Evolutionary conservation across 208 protist genomes (phyloP).

Genomic region (Leishmania amazonensis): DNA sequence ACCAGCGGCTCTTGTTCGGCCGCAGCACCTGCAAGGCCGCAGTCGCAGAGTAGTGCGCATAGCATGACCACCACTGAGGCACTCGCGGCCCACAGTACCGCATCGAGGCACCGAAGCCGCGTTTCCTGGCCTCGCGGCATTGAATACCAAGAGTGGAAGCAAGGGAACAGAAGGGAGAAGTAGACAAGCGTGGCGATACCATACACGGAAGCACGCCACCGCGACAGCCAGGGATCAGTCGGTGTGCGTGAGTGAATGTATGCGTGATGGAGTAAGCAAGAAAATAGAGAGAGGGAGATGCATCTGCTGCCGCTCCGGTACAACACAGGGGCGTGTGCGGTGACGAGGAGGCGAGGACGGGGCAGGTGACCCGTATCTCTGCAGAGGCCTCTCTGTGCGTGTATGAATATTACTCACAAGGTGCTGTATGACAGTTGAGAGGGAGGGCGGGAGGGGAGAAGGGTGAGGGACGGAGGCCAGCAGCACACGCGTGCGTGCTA

Average conservation of each 20-base stretch:
- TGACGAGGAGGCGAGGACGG: background rate
- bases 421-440: background rate
- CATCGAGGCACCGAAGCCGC: background rate
- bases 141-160: background rate
- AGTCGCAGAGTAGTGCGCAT: constrained; percentile 5
- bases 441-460: background rate
- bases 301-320: background rate
- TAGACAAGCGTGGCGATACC: background rate
- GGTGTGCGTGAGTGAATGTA: background rate
- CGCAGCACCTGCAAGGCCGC: constrained; percentile 3
- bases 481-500: background rate
- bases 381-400: background rate
- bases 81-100: background rate
- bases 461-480: background rate
- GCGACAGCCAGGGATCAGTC: background rate
- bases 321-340: background rate
- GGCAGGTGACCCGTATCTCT: background rate
- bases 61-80: background rate
- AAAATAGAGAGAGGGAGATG: background rate
- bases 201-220: background rate
- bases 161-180: background rate
- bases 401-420: background rate
- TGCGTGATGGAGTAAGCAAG: background rate
- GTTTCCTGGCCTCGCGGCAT: background rate
- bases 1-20: constrained; percentile 10